Conservation (phyloP, 148 eudicot genomes). For the Rhododendron ferrugineum region DNA sequence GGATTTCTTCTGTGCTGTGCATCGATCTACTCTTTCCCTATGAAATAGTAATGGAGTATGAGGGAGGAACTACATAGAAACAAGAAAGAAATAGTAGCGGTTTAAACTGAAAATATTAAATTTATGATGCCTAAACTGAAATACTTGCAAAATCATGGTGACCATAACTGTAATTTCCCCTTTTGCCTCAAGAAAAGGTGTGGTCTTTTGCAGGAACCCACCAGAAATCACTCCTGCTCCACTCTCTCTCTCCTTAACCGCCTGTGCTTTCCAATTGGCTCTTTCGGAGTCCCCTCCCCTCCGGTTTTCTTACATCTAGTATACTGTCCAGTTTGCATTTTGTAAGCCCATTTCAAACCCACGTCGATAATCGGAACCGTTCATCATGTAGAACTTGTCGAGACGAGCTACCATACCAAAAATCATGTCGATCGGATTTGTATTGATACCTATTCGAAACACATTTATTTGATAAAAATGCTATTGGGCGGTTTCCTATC, state of each 20-base stretch:
- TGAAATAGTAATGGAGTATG: background rate
- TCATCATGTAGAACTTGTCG: too few species aligned
- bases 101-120: background rate
- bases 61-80: background rate
- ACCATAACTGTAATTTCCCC: background rate
- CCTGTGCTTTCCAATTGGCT: constrained; percentile 56
- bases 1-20: background rate
- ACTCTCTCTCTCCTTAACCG: constrained; percentile 44
- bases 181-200: constrained; percentile 15
- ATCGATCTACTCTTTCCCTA: background rate
- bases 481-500: too few species aligned
- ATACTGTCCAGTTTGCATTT: too few species aligned
- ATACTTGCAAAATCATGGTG: background rate
- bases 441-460: too few species aligned
- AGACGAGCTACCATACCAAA: too few species aligned
- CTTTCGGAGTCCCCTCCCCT: background rate
- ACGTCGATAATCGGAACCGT: too few species aligned
- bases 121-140: constrained; percentile 17
- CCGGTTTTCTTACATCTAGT: too few species aligned
- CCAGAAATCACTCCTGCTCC: constrained; percentile 77
- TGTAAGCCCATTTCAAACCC: too few species aligned
- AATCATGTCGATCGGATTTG: too few species aligned
- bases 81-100: background rate
- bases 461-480: too few species aligned
- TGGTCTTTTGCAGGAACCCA: constrained; percentile 61